phyloP scores from a whole-genome alignment of 192 early-diverging fungal species.

The Entomortierella parvispora region DNA sequence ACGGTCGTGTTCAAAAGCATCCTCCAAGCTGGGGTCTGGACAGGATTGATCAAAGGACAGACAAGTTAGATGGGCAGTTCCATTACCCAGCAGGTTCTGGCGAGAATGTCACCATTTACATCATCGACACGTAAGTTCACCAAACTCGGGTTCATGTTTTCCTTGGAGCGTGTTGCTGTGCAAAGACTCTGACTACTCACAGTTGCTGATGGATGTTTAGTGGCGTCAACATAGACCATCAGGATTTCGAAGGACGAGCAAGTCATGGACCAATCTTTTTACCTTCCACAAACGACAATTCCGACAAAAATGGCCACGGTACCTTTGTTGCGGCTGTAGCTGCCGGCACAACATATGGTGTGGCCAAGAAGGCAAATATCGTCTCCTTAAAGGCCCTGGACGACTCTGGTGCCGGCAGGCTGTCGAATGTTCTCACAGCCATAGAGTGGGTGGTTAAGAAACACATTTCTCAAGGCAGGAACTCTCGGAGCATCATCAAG shows the following conservation, averaged over 20 bases:
- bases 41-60: slow-evolving; percentile 36
- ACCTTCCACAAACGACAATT: slow-evolving; percentile 36
- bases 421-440: slow-evolving; percentile 58
- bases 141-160: not conserved
- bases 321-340: slow-evolving; percentile 71
- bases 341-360: slow-evolving; percentile 63
- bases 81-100: slow-evolving; percentile 44
- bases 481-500: slow-evolving; percentile 55
- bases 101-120: slow-evolving; percentile 42
- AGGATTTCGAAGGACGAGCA: slow-evolving; percentile 64
- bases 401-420: slow-evolving; percentile 56
- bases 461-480: slow-evolving; percentile 27
- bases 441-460: slow-evolving; percentile 64
- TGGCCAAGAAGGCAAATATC: slow-evolving; percentile 64
- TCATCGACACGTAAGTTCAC: slow-evolving; percentile 55
- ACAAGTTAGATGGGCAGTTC: slow-evolving; percentile 26
- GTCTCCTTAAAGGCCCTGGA: slow-evolving; percentile 67
- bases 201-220: slow-evolving; percentile 1
- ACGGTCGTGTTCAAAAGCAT: slow-evolving; percentile 29
- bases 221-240: slow-evolving; percentile 55
- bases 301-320: slow-evolving; percentile 64
- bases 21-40: slow-evolving; percentile 49
- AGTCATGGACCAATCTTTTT: slow-evolving; percentile 53
- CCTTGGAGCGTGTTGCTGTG: no score
- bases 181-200: no score